phyloP scores from a whole-genome alignment of 345 rosid genomes.

The Populus pruinosa region DNA sequence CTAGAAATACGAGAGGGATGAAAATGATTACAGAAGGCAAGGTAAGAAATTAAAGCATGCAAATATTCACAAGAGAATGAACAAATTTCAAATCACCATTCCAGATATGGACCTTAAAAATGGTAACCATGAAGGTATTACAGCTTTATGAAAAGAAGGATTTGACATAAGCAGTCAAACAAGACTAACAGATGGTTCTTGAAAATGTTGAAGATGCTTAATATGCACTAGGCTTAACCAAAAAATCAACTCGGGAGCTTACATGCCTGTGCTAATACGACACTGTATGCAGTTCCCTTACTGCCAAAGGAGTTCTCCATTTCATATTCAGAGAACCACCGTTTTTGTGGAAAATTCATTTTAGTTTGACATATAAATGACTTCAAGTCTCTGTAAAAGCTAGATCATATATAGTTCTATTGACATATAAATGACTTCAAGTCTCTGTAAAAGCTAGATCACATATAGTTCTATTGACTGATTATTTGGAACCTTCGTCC shows the following conservation, averaged over 20 bases:
- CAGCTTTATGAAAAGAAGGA: neutral
- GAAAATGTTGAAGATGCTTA: neutral
- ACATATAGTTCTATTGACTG: neutral
- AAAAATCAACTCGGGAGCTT: neutral
- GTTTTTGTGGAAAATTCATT: neutral
- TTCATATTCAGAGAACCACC: neutral
- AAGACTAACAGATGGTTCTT: neutral
- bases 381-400: neutral
- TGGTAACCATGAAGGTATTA: neutral
- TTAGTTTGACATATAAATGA: neutral
- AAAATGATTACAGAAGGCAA: neutral
- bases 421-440: neutral
- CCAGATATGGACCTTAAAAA: neutral
- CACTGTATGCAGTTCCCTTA: no score
- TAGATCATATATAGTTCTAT: neutral
- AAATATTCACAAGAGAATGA: neutral
- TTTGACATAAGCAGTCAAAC: neutral
- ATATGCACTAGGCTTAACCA: neutral
- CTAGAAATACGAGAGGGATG: slow-evolving; percentile 21
- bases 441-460: neutral
- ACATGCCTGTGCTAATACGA: neutral
- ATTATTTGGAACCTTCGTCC: neutral
- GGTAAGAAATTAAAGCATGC: neutral
- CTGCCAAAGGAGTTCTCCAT: neutral
- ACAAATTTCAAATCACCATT: neutral